Evolutionary conservation across 306 rosid species (phyloP), one percentile per base, ranked within the genome.

Genomic region (Begonia peltatifolia): DNA sequence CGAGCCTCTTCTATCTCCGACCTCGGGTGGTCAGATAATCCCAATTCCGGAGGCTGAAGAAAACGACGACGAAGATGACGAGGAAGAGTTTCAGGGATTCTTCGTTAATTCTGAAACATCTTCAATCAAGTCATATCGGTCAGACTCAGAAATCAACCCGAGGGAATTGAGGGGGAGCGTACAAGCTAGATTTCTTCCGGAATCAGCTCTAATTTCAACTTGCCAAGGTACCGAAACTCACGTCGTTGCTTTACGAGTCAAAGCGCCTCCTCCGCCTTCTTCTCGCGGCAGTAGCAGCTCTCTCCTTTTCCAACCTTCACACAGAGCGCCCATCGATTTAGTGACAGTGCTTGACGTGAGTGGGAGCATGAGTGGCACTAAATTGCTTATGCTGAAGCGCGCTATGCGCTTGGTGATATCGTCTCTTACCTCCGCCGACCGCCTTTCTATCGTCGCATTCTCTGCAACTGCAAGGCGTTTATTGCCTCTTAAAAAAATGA

Each of bases 31-130:
- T 23, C 65, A 58, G 57, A 51, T 61, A 8, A 52, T 61, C 15
- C 65, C 65, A 0, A 61, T 61, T 2, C 65, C 57, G 4, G 65
- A 61, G 16, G 65, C 58, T 14, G 58, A 61, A 0, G 65, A 61
- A 51, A 52, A 61, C 35, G 15, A 14, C 14, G 38, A 58, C 15
- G 58, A 61, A 6, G 52, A 13, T 3, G 58, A 30, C 36, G 36
- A 30, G 5, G 36, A 52, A 12, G 99, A 86, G 66, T 90, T 90
- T 42, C 94, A 83, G 35, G 95, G 95, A 0, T 86, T 90, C 58
- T 83, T 83, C 61, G 88, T 77, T 47, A 65, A 76, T 70, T 63
- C 93, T 0, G 78, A 74, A 42, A 63, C 93, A 0, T 68, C 77
- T 23, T 68, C 87, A 0, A 14, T 30, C 41, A 82, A 68, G 50